Base-by-base conservation (phyloP, 2,329 filamentous ascomycete species). In the Penicillium griseofulvum region DNA sequence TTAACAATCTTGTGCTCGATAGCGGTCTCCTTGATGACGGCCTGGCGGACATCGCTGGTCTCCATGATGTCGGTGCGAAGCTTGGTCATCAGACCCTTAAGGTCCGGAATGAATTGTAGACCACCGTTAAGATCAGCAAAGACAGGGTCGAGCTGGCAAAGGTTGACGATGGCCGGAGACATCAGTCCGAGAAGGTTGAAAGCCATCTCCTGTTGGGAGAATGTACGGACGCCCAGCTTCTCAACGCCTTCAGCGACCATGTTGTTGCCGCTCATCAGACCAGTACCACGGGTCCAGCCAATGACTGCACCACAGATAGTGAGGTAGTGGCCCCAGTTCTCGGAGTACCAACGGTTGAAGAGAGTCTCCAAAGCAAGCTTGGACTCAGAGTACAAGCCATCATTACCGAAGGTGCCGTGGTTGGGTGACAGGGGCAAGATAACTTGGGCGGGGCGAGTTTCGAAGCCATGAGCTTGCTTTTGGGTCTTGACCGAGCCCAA, bases 181-280 rank as follows among this genome's bases (percentile, higher is more conserved):
- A 99, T 96, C 50, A 99, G 84, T 65, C 94, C 93, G 42, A 99
- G 85, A 63, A 99, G 78, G 78, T 99, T 99, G 83, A 99, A 99
- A 16, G 94, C 94, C 94, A 99, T 99, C 77, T 99, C 94, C 74
- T 96, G 91, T 78, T 97, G 94, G 10, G 93, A 97, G 82, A 99
- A 99, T 4, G 94, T 99, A 67, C 94, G 91, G 26, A 97, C 94
- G 68, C 94, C 94, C 64, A 95, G 94, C 67, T 90, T 90, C 80
- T 99, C 94, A 54, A 99, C 91, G 57, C 93, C 94, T 74, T 97
- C 93, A 34, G 94, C 94, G 62, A 97, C 92, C 66, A 97, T 87
- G 76, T 99, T 97, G 82, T 97, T 97, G 69, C 89, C 92, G 64
- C 89, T 90, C 93, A 99, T 99, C 67, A 99, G 86, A 72, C 94